A percentile compares a stretch with the other conserved stretches of the same genome.
Conservation (phyloP, 495 filamentous ascomycete species). For the Hapsidospora chrysogenum region DNA sequence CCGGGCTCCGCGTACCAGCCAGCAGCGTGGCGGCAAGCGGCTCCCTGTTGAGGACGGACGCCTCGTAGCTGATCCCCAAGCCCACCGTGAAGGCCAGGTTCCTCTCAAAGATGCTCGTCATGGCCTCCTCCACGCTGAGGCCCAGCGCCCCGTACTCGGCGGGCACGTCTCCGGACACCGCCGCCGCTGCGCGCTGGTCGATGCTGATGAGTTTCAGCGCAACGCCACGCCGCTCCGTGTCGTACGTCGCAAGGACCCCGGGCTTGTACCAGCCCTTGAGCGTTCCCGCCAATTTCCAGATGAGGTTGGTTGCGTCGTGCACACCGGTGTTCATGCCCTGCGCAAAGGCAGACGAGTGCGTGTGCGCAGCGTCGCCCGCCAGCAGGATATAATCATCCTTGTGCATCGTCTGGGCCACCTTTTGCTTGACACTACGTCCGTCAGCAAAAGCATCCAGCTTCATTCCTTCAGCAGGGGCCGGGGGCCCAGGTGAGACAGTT, state of each 20-base stretch:
- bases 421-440: not conserved
- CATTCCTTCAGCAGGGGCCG: too few relatives aligned
- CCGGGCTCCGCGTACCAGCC: not conserved
- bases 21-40: not conserved
- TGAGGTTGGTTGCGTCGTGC: constrained; percentile 63
- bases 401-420: not conserved
- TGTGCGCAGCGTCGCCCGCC: constrained; percentile 61
- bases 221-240: constrained; percentile 42
- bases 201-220: constrained; percentile 51
- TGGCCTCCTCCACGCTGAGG: not conserved
- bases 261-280: constrained; percentile 37
- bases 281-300: constrained; percentile 55
- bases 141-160: not conserved
- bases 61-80: not conserved
- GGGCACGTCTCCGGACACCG: not conserved
- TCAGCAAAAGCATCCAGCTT: not conserved
- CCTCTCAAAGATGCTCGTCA: not conserved
- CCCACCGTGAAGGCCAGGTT: not conserved
- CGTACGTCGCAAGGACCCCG: constrained; percentile 44
- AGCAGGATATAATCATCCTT: constrained; percentile 31
- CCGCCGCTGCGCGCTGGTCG: constrained; percentile 21
- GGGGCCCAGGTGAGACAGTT: not conserved
- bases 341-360: constrained; percentile 58
- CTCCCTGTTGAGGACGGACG: not conserved
- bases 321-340: constrained; percentile 71